Evolutionary conservation across 345 rosid species (phyloP).

Genomic region (Corymbia maculata): DNA sequence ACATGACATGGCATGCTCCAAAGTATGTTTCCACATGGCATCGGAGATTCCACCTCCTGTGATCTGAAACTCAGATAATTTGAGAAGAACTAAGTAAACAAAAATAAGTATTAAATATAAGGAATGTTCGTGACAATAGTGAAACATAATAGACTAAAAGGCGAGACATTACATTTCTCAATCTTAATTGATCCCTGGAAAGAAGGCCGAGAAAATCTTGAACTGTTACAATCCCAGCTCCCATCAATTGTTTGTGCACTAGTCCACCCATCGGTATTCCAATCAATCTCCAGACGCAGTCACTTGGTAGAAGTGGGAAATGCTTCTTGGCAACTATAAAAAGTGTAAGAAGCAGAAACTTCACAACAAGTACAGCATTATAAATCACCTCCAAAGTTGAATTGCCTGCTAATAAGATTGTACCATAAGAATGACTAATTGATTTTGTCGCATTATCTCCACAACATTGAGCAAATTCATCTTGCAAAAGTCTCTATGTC

Average conservation of each 20-base stretch:
- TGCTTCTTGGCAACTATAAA: not conserved
- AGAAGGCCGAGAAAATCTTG: not conserved
- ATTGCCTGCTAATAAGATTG: not conserved
- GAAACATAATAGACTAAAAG: not conserved
- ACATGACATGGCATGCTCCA: not conserved
- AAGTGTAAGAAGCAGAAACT: not conserved
- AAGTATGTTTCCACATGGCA: not conserved
- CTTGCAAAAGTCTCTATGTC: not conserved
- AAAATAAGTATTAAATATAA: not conserved
- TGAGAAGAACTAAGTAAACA: not conserved
- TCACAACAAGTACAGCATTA: not conserved
- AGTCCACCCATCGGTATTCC: not conserved
- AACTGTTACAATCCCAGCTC: fast-evolving
- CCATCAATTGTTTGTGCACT: not conserved
- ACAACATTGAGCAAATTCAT: no score
- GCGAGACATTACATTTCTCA: not conserved
- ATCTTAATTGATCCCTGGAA: not conserved
- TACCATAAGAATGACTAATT: not conserved
- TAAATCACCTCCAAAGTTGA: not conserved
- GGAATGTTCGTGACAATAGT: not conserved
- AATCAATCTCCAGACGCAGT: not conserved
- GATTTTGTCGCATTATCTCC: not conserved
- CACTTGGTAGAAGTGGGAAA: not conserved
- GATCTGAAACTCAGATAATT: not conserved
- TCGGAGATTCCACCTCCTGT: fast-evolving